Base-by-base conservation (phyloP, 1,284 basidiomycete genomes). In the Xanthoconium separans region DNA sequence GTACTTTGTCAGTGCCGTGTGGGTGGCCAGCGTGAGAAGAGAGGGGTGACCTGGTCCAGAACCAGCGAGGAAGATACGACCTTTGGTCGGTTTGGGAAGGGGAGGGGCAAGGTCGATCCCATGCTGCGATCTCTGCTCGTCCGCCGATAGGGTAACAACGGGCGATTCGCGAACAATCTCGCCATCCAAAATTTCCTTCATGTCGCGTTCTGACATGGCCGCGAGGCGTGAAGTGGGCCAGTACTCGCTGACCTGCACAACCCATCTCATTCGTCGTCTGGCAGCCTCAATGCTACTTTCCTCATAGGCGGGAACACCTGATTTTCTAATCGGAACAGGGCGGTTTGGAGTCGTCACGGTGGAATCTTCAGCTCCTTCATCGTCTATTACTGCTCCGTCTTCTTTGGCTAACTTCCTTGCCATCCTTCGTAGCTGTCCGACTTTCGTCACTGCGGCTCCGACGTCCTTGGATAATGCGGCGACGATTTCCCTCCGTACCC, bases 41-140 rank as follows among this genome's bases (percentile, higher is more conserved):
- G 89, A 89, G 0, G 96, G 94, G 62, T 97, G 95, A 5, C 96
- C 96, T 0, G 96, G 94, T 0, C 96, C 95, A 4, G 94, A 95
- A 10, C 96, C 95, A 27, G 96, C 87, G 7, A 99, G 85, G 49
- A 94, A 79, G 54, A 97, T 95, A 12, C 81, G 79, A 0, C 94
- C 93, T 50, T 52, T 59, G 68, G 72, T 42, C 61, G 15, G 48
- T 20, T 70, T 30, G 65, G 62, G 20, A 72, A 62, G 2, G 59
- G 30, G 66, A 55, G 46, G 76, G 66, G 16, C 65, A 34, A 43
- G 69, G 65, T 57, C 70, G 40, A 48, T 64, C 27, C 24, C 61
- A 31, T 63, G 60, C 12, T 50, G 65, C 1, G 70, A 71, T 18
- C 36, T 62, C 42, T 45, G 59, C 13, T 62, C 56, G 36, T 59